A percentile compares a stretch with the other conserved stretches of the same genome.
These are phyloP conservation scores for Porphyrellus cyaneotinctus DNA, from an alignment of 768 basidiomycete genomes.

Conservation along the genomic window DNA sequence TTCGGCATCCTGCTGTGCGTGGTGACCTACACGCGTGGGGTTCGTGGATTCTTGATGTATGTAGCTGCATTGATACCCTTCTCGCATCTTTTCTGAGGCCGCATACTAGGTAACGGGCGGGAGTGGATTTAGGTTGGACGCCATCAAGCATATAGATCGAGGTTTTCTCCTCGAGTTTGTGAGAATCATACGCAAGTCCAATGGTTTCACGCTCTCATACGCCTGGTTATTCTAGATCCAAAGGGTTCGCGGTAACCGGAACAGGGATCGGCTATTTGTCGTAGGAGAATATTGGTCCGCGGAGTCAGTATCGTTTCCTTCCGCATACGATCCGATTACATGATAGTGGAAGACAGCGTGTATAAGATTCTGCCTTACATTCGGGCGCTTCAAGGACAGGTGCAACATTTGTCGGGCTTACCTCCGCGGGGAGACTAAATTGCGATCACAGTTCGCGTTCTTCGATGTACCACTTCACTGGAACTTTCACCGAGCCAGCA, in stretches of 20 bases:
- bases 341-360: constrained; percentile 33
- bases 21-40: constrained; percentile 77
- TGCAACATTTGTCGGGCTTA: constrained; percentile 25
- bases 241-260: constrained; percentile 42
- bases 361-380: constrained; percentile 55
- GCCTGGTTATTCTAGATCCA: constrained; percentile 40
- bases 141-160: constrained; percentile 85
- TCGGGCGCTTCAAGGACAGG: constrained; percentile 61
- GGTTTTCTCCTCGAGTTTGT: constrained; percentile 70
- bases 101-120: constrained; percentile 57
- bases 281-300: constrained; percentile 83
- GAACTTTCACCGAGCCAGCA: constrained; percentile 77
- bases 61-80: constrained; percentile 1
- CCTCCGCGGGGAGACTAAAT: background rate
- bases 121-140: constrained; percentile 81
- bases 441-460: constrained; percentile 61
- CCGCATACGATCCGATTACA: background rate
- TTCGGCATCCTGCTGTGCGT: constrained; percentile 75
- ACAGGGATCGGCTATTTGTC: constrained; percentile 53
- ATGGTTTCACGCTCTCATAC: background rate
- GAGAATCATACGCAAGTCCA: constrained; percentile 18
- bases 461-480: constrained; percentile 90
- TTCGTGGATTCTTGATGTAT: constrained; percentile 63
- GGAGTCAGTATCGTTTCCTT: constrained; percentile 41
- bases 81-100: background rate